A percentile compares a stretch with the other conserved stretches of the same genome.
Evolutionary conservation across 371 early-diverging fungal species (phyloP).

Genomic region (Massospora cicadina): DNA sequence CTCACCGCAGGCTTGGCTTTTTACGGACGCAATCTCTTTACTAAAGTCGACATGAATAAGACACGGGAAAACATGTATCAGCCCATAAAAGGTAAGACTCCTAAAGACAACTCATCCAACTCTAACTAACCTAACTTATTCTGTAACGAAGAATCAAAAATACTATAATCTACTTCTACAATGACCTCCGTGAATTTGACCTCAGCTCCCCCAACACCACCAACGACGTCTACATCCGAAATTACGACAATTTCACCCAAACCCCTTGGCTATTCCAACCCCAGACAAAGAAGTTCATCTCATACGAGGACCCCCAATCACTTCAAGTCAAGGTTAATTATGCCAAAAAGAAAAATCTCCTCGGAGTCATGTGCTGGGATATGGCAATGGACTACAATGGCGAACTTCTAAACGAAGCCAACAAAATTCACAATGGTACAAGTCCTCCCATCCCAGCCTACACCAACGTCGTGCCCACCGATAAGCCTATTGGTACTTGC

Average conservation of each 20-base stretch:
- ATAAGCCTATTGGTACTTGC: too few relatives aligned
- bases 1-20: constrained; percentile 31
- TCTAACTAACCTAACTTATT: not conserved
- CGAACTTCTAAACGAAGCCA: not conserved
- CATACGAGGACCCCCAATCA: constrained; percentile 45
- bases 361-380: constrained; percentile 48
- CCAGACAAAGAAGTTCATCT: constrained; percentile 26
- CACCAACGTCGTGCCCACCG: too few relatives aligned
- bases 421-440: not conserved
- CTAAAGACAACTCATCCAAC: not conserved
- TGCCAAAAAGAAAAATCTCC: constrained; percentile 26
- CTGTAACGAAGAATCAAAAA: not conserved
- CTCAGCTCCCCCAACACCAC: constrained; percentile 17
- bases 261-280: constrained; percentile 54
- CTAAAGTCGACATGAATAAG: constrained; percentile 23
- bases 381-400: constrained; percentile 23
- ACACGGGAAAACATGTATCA: not conserved
- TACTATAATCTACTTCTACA: not conserved
- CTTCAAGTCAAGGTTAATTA: constrained; percentile 32
- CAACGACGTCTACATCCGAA: constrained; percentile 15
- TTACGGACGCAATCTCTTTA: constrained; percentile 39
- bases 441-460: too few relatives aligned
- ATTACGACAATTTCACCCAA: constrained; percentile 36
- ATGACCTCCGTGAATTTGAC: not conserved
- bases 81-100: not conserved